Evolutionary conservation across 495 filamentous ascomycete species (phyloP).

Genomic region (Daldinia decipiens): DNA sequence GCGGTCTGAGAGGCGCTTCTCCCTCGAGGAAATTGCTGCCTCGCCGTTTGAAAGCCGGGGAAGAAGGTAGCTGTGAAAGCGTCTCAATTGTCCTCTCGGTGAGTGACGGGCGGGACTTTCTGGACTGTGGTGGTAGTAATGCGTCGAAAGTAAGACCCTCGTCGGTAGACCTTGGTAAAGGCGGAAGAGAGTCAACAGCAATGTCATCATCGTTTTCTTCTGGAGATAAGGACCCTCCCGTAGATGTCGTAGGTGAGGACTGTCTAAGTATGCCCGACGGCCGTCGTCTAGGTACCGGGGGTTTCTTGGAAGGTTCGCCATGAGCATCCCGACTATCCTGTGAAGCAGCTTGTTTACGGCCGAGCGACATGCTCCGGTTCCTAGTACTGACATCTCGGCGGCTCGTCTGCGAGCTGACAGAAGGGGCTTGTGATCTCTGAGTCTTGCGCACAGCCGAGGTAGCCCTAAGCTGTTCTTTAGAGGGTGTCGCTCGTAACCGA

Average conservation of each 20-base stretch:
- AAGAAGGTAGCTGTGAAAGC: conserved; percentile 57
- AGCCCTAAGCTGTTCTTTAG: conserved; percentile 53
- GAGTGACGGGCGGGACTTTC: conserved; percentile 52
- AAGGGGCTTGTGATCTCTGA: conserved; percentile 33
- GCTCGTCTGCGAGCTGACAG: conserved; percentile 32
- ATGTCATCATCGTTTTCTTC: conserved; percentile 24
- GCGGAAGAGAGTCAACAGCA: conserved; percentile 42
- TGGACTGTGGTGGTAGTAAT: conserved; percentile 25
- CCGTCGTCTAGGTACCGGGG: conserved; percentile 33
- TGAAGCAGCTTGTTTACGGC: conserved; percentile 20
- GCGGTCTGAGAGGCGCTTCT: conserved; percentile 33
- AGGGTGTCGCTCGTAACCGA: conserved; percentile 54
- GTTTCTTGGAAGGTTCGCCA: conserved; percentile 41
- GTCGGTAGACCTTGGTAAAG: conserved; percentile 35
- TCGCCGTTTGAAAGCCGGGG: conserved; percentile 55
- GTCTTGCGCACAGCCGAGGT: conserved; percentile 40
- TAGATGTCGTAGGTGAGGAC: conserved; percentile 20
- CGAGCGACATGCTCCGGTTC: conserved; percentile 34
- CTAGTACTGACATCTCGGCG: conserved; percentile 28
- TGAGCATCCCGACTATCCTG: conserved; percentile 28
- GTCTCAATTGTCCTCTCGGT: conserved; percentile 62
- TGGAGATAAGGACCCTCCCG: conserved; percentile 19
- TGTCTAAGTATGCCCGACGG: conserved; percentile 41
- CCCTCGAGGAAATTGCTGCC: conserved; percentile 53
- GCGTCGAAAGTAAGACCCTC: conserved; percentile 43